A percentile compares a stretch with the other conserved stretches of the same genome.
Conservation (phyloP, 495 filamentous ascomycete species). For the Talaromyces stipitatus region DNA sequence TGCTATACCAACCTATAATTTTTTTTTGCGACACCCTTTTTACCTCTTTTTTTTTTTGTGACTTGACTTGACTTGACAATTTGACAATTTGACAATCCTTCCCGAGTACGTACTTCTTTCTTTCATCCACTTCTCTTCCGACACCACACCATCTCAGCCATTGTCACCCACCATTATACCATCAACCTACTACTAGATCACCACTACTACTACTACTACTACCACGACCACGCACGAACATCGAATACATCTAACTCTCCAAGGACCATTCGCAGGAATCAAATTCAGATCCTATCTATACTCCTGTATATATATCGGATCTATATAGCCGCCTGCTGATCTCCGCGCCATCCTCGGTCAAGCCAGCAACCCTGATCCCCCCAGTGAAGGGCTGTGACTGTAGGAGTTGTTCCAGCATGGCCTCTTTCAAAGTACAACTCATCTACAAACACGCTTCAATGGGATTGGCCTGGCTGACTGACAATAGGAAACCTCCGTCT, state of each 20-base stretch:
- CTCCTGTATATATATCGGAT: slow-evolving; percentile 2
- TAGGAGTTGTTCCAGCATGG: slow-evolving; percentile 31
- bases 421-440: slow-evolving; percentile 37
- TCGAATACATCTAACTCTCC: too few relatives aligned
- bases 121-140: not conserved
- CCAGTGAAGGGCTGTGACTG: slow-evolving; percentile 25
- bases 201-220: slow-evolving; percentile 6
- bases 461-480: not conserved
- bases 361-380: slow-evolving; percentile 7
- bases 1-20: not conserved
- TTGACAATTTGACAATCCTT: not conserved
- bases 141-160: slow-evolving; percentile 2
- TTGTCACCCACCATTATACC: slow-evolving; percentile 3
- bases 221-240: too few relatives aligned
- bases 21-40: not conserved
- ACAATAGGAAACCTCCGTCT: slow-evolving; percentile 37
- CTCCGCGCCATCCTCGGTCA: not conserved
- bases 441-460: too few relatives aligned
- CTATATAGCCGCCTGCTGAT: not conserved
- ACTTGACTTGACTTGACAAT: too few relatives aligned
- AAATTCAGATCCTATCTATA: slow-evolving; percentile 6
- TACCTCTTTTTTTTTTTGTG: not conserved
- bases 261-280: too few relatives aligned
- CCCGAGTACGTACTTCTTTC: not conserved
- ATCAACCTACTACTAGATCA: too few relatives aligned